A percentile compares a stretch with the other conserved stretches of the same genome.
phyloP scores from a whole-genome alignment of 495 filamentous ascomycete genomes.

The Aspergillus hancockii region DNA sequence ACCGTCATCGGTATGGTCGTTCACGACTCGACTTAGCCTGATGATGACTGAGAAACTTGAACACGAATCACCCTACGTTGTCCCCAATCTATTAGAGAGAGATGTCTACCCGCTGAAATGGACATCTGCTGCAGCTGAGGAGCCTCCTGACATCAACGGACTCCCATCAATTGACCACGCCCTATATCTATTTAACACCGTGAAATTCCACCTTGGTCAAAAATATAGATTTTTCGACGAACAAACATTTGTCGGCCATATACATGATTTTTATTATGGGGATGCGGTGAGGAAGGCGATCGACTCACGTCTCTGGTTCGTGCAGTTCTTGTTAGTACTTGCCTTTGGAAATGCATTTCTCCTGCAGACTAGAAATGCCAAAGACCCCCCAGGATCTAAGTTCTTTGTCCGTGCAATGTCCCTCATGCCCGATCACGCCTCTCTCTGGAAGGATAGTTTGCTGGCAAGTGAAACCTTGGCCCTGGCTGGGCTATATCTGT shows the following conservation, averaged over 20 bases:
- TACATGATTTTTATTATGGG: conserved; percentile 33
- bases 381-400: conserved; percentile 33
- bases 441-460: conserved; percentile 29
- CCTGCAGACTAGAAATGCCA: conserved; percentile 18
- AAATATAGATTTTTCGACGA: conserved; percentile 41
- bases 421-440: conserved; percentile 34
- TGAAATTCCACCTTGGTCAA: conserved; percentile 38
- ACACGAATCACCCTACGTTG: conserved; percentile 11
- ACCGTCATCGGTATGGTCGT: conserved; percentile 32
- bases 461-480: conserved; percentile 36
- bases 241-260: conserved; percentile 25
- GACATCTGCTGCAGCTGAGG: conserved; percentile 19
- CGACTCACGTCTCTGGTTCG: conserved; percentile 35
- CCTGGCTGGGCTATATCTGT: conserved; percentile 36
- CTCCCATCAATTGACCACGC: conserved; percentile 39
- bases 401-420: conserved; percentile 41
- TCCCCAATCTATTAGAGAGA: conserved; percentile 25
- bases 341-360: conserved; percentile 44
- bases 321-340: conserved; percentile 40
- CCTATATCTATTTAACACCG: conserved; percentile 36
- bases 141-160: conserved; percentile 26
- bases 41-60: conserved; percentile 33
- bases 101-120: conserved; percentile 37
- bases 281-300: conserved; percentile 20
- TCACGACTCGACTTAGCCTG: conserved; percentile 29